Evolutionary conservation across 495 filamentous ascomycete species (phyloP).

Genomic region (Pseudevernia furfuracea): DNA sequence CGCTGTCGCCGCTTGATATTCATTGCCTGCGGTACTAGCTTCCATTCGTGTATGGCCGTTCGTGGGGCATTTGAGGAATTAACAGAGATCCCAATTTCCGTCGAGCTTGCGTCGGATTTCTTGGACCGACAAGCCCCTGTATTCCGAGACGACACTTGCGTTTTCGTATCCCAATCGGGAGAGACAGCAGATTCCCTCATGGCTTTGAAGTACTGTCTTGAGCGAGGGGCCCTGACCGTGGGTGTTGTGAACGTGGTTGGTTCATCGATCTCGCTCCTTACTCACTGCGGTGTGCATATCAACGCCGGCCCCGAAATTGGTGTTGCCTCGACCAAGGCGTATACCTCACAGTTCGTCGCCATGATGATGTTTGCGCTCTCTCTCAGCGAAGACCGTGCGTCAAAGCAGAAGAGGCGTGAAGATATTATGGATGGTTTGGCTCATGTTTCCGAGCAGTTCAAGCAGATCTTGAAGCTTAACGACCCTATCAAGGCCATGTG

Average conservation of each 20-base stretch:
- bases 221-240: constrained; percentile 92
- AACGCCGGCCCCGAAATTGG: constrained; percentile 98
- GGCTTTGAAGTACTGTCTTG: constrained; percentile 94
- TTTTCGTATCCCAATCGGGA: constrained; percentile 97
- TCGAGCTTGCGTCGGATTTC: constrained; percentile 97
- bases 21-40: constrained; percentile 95
- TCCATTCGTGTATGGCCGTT: constrained; percentile 98
- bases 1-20: constrained; percentile 95
- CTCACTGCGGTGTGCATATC: constrained; percentile 99
- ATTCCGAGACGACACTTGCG: constrained; percentile 98
- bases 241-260: constrained; percentile 98
- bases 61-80: constrained; percentile 96
- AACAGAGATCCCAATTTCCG: constrained; percentile 93
- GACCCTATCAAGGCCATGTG: constrained; percentile 90
- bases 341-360: constrained; percentile 97
- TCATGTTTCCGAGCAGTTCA: constrained; percentile 85
- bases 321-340: constrained; percentile 97
- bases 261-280: constrained; percentile 94
- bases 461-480: constrained; percentile 79
- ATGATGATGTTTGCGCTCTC: constrained; percentile 99
- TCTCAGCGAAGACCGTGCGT: constrained; percentile 89
- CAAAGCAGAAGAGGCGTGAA: constrained; percentile 84
- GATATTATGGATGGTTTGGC: constrained; percentile 93
- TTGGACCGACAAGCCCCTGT: constrained; percentile 95
- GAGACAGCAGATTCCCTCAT: constrained; percentile 98